Percentiles rank a stretch among this genome's conserved stretches.
Evolutionary conservation across 495 filamentous ascomycete species (phyloP).

Genomic region (Trichoderma erinaceum): DNA sequence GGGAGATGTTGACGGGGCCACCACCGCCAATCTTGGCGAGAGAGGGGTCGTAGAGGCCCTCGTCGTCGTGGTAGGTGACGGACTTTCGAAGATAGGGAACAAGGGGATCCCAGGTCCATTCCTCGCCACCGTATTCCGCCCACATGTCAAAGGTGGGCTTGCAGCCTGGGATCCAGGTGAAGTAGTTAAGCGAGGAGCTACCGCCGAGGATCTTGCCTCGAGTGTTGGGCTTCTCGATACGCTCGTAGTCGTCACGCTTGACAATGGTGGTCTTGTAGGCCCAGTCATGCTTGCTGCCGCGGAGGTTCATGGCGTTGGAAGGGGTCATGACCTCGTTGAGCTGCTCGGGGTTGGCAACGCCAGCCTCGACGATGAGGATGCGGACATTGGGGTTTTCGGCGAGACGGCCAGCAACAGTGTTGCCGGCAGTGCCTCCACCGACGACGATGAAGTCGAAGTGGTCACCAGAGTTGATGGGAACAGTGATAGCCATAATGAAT

Average conservation of each 20-base stretch:
- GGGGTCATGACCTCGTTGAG: conserved; percentile 53
- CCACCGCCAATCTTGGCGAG: conserved; percentile 44
- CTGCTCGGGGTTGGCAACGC: conserved; percentile 48
- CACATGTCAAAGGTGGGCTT: conserved; percentile 60
- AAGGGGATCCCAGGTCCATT: conserved; percentile 40
- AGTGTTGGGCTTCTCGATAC: conserved; percentile 58
- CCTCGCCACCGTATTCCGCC: conserved; percentile 36
- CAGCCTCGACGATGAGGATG: conserved; percentile 52
- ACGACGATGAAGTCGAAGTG: conserved; percentile 44
- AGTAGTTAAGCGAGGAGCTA: conserved; percentile 55
- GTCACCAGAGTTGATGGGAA: conserved; percentile 17
- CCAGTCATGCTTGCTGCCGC: conserved; percentile 57
- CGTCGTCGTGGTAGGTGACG: conserved; percentile 52
- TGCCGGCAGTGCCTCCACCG: conserved; percentile 52
- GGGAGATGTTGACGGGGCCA: conserved; percentile 50
- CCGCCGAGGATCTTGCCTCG: conserved; percentile 56
- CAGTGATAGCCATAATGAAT: conserved; percentile 17
- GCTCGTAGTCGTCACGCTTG: conserved; percentile 54
- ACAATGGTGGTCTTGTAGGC: conserved; percentile 59
- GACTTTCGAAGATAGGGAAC: conserved; percentile 50
- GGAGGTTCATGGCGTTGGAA: conserved; percentile 46
- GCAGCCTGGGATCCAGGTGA: conserved; percentile 54
- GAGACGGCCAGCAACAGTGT: conserved; percentile 51
- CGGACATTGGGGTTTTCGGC: conserved; percentile 52
- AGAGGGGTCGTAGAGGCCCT: conserved; percentile 32